Conservation (phyloP, 176 grass and related monocot genomes). For the Bothriochloa decipiens region DNA sequence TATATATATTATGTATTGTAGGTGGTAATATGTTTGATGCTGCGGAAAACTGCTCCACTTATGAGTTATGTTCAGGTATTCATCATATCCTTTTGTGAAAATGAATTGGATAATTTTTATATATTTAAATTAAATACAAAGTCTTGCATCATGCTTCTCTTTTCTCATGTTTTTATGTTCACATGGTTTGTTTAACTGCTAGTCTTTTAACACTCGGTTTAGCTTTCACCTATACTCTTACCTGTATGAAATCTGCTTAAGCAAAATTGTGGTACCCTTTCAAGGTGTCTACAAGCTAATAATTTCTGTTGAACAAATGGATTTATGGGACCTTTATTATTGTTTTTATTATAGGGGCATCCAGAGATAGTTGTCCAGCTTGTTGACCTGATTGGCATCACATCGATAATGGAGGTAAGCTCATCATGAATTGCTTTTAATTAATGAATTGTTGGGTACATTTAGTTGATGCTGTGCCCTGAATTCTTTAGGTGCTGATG, state of each 20-base stretch:
- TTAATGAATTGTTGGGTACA: conserved; percentile 32
- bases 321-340: conserved; percentile 18
- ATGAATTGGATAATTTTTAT: not conserved
- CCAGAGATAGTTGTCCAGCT: conserved; percentile 85
- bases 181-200: not conserved
- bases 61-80: conserved; percentile 95
- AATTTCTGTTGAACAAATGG: not conserved
- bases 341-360: conserved; percentile 64
- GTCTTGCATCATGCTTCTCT: not conserved
- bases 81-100: conserved; percentile 9
- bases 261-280: not conserved
- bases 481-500: conserved; percentile 76
- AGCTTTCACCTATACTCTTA: not conserved
- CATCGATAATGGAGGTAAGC: conserved; percentile 91
- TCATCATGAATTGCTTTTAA: conserved; percentile 21
- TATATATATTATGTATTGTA: conserved; percentile 44
- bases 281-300: not conserved
- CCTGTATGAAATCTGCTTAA: not conserved
- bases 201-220: conserved; percentile 12
- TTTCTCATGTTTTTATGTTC: not conserved
- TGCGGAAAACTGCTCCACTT: conserved; percentile 72
- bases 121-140: not conserved
- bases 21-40: conserved; percentile 96
- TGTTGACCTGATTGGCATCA: conserved; percentile 96
- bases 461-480: conserved; percentile 40